A percentile compares a stretch with the other conserved stretches of the same genome.
Conservation (phyloP, 768 basidiomycete genomes). For the Mycena olivaceomarginata region DNA sequence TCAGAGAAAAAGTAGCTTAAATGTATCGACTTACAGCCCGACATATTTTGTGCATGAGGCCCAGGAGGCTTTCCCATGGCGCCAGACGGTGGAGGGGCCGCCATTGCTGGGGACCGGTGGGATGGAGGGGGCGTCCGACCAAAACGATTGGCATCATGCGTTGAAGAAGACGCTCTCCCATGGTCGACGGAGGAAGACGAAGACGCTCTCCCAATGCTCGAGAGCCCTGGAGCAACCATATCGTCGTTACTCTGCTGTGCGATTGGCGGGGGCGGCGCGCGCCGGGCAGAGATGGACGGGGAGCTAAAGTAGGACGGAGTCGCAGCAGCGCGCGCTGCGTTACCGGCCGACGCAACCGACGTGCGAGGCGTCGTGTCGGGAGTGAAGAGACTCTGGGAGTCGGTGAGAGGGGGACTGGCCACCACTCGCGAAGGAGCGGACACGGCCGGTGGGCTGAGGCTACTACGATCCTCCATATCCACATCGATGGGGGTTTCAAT, state of each 20-base stretch:
- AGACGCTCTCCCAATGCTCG: constrained; percentile 8
- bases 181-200: not conserved
- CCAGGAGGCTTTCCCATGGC: constrained; percentile 1
- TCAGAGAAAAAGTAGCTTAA: no score
- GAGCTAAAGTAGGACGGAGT: not conserved
- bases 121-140: constrained; percentile 18
- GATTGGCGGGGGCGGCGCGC: not conserved
- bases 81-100: not conserved
- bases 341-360: not conserved
- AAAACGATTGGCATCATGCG: constrained; percentile 17
- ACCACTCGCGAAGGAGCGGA: not conserved
- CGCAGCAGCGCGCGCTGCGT: not conserved
- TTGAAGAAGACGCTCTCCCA: not conserved
- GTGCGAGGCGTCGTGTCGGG: constrained; percentile 36
- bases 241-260: constrained; percentile 20
- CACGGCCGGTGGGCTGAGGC: constrained; percentile 15
- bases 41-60: constrained; percentile 21
- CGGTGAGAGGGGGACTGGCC: constrained; percentile 30
- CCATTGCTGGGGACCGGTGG: constrained; percentile 8
- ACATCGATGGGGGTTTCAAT: constrained; percentile 43
- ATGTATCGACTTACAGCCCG: constrained; percentile 10
- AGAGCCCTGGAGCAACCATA: constrained; percentile 28
- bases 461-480: constrained; percentile 37
- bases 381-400: constrained; percentile 38
- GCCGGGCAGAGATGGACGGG: not conserved